phyloP scores from a whole-genome alignment of 495 filamentous ascomycete genomes.

The Penicillium silybi region DNA sequence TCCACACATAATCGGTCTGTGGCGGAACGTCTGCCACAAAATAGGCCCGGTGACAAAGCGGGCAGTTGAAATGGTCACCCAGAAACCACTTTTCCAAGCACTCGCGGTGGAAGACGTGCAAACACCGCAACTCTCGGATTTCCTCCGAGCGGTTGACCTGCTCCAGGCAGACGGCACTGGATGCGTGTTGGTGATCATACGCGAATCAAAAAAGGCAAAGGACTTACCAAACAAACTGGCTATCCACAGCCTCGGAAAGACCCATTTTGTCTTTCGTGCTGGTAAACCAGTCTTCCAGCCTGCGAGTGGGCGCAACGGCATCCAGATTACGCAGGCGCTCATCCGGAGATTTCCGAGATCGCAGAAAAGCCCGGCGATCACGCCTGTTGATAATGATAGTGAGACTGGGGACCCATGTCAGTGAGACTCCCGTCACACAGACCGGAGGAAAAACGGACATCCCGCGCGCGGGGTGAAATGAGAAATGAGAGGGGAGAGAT shows the following conservation, averaged over 20 bases:
- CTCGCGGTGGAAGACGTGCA: slow-evolving; percentile 46
- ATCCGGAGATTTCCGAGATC: slow-evolving; percentile 24
- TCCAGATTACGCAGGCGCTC: slow-evolving; percentile 40
- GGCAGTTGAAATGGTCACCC: slow-evolving; percentile 42
- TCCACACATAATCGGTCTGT: slow-evolving; percentile 39
- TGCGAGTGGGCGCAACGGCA: slow-evolving; percentile 36
- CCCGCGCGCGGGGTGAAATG: neutral
- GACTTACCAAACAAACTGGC: slow-evolving; percentile 43
- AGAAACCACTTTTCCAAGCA: slow-evolving; percentile 47
- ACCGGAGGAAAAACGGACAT: neutral
- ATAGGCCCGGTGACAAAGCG: slow-evolving; percentile 41
- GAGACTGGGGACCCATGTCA: slow-evolving; percentile 20
- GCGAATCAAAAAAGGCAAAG: neutral
- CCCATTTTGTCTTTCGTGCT: slow-evolving; percentile 33
- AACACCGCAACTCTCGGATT: slow-evolving; percentile 41
- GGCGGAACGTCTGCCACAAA: slow-evolving; percentile 32
- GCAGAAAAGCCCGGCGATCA: slow-evolving; percentile 21
- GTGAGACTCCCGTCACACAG: neutral
- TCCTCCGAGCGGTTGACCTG: slow-evolving; percentile 37
- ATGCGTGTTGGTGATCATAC: neutral
- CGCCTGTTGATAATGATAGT: slow-evolving; percentile 38
- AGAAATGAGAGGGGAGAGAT: neutral
- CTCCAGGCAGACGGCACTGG: slow-evolving; percentile 43
- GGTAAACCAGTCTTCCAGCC: slow-evolving; percentile 43
- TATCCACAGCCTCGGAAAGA: slow-evolving; percentile 34